Base-by-base conservation (phyloP, 805 yeast genomes). In the Candida hispaniensis region DNA sequence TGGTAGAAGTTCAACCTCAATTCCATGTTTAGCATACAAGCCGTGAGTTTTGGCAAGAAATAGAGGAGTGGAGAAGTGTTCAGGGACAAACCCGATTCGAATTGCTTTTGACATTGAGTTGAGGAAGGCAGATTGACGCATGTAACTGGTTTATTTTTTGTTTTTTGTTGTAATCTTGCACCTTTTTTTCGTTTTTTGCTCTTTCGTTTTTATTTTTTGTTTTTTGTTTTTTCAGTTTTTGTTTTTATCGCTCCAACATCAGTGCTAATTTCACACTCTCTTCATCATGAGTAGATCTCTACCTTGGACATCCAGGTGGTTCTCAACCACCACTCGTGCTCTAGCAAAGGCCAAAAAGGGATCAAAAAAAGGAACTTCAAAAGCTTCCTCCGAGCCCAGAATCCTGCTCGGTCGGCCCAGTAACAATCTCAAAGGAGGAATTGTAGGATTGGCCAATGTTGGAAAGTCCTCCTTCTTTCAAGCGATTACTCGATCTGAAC, bases 41-140 rank as follows among this genome's bases (percentile, higher is more conserved):
- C 76, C 76, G 30, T 80, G 65, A 29, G 60, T 42, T 41, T 65
- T 50, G 4, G 94, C 93, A 49, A 82, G 71, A 42, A 73, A 73
- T 44, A 85, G 60, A 4, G 95, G 95, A 0, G 94, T 79, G 23
- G 91, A 75, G 50, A 83, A 86, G 52, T 86, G 96, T 56, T 85
- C 95, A 2, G 95, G 95, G 34, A 85, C 74, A 58, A 71, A 79
- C 2, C 94, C 96, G 17, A 85, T 79, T 32, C 40, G 42, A 25
- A 42, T 30, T 11, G 10, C 21, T 7, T 18, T 18, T n/a, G n/a
- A n/a, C n/a, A n/a, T n/a, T n/a, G n/a, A n/a, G n/a, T n/a, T n/a
- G n/a, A n/a, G n/a, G n/a, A n/a, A n/a, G n/a, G n/a, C n/a, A n/a
- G n/a, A n/a, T n/a, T n/a, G n/a, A n/a, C n/a, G n/a, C n/a, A n/a